These are phyloP conservation scores for Suhomyces bolitotheri DNA, from an alignment of 1,139 yeast species.

Conservation along the genomic window DNA sequence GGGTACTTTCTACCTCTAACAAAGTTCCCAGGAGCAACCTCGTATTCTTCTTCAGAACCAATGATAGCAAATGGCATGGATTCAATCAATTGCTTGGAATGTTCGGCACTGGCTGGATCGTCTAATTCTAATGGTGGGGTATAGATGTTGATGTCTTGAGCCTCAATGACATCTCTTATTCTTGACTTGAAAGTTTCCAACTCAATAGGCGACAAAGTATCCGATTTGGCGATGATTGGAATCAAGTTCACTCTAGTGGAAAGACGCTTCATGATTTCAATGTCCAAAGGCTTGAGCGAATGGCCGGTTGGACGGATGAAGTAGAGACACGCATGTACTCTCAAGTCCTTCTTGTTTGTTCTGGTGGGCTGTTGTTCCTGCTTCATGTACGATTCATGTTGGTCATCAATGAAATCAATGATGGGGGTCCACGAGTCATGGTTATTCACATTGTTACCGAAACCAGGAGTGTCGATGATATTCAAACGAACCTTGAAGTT, in stretches of 20 bases:
- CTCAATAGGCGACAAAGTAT: conserved; percentile 83
- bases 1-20: conserved; percentile 93
- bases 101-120: conserved; percentile 76
- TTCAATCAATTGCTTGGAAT: conserved; percentile 79
- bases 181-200: conserved; percentile 79
- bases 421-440: conserved; percentile 92
- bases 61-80: conserved; percentile 93
- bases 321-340: conserved; percentile 95
- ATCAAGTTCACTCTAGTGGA: conserved; percentile 88
- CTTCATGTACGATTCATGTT: conserved; percentile 90
- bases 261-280: conserved; percentile 87
- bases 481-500: conserved; percentile 83
- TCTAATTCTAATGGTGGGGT: conserved; percentile 80
- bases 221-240: conserved; percentile 94
- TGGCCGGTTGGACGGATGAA: conserved; percentile 97
- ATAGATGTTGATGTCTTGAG: conserved; percentile 87
- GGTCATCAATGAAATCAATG: conserved; percentile 93
- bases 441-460: conserved; percentile 95
- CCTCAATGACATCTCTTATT: conserved; percentile 87
- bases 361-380: conserved; percentile 96
- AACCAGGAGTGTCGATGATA: conserved; percentile 95
- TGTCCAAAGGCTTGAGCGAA: conserved; percentile 88
- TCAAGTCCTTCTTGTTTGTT: conserved; percentile 66
- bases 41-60: conserved; percentile 87
- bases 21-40: conserved; percentile 69